Percentiles rank a stretch among this genome's conserved stretches.
Conservation (phyloP, 495 filamentous ascomycete species). For the Pseudoneurospora amorphoporcata region DNA sequence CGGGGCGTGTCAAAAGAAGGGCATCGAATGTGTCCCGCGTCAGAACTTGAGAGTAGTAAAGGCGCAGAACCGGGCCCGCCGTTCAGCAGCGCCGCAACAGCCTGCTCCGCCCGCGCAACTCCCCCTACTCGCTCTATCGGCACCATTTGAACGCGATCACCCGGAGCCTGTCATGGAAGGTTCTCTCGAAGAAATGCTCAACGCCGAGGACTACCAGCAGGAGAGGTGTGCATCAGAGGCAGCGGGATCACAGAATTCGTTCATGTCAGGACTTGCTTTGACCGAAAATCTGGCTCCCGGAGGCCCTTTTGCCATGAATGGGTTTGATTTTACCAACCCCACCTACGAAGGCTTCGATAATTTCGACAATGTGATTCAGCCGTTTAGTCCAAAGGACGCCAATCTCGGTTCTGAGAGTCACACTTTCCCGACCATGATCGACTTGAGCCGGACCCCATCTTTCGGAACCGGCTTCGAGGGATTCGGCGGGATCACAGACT, state of each 20-base stretch:
- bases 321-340: background rate
- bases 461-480: background rate
- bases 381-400: background rate
- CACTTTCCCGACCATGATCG: background rate
- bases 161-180: background rate
- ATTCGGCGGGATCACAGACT: background rate
- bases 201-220: background rate
- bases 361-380: background rate
- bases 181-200: background rate
- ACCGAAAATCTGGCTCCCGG: background rate
- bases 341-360: background rate
- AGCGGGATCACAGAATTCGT: background rate
- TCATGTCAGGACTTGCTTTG: background rate
- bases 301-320: background rate
- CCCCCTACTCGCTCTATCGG: background rate
- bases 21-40: background rate
- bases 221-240: background rate
- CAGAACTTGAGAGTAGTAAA: background rate
- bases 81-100: background rate
- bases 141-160: background rate
- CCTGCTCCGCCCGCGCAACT: background rate
- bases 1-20: slow-evolving; percentile 45
- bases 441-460: background rate
- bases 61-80: background rate
- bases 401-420: background rate